Evolutionary conservation across 257 asterid genomes (phyloP).

Genomic region (Salvia splendens): DNA sequence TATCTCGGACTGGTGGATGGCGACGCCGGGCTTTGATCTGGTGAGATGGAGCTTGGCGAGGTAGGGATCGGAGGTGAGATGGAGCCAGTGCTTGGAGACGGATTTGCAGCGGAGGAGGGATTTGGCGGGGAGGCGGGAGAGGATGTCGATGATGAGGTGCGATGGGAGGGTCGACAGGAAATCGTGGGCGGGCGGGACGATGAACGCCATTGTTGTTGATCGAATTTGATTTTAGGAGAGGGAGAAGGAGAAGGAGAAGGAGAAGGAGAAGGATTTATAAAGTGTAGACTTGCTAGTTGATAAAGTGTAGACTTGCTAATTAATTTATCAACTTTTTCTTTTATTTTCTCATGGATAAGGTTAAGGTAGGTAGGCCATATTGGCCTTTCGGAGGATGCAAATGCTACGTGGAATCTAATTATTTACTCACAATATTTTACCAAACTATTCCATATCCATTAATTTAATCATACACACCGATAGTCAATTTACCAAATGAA

Average conservation of each 20-base stretch:
- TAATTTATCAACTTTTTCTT: not conserved
- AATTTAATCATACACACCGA: no score
- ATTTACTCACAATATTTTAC: no score
- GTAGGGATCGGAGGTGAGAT: slow-evolving; percentile 34
- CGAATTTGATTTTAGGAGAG: not conserved
- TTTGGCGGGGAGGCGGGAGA: slow-evolving; percentile 44
- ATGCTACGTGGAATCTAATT: not conserved
- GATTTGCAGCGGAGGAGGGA: slow-evolving; percentile 31
- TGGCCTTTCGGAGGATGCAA: not conserved
- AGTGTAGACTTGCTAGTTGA: not conserved
- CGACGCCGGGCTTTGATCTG: slow-evolving; percentile 35
- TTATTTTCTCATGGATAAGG: not conserved
- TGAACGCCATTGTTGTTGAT: not conserved
- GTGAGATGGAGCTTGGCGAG: slow-evolving; percentile 37
- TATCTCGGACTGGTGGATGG: slow-evolving; percentile 37
- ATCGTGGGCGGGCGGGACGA: not conserved
- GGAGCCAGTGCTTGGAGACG: slow-evolving; percentile 44
- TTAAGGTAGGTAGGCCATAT: not conserved
- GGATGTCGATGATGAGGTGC: slow-evolving; percentile 37
- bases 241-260: no score
- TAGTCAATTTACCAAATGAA: no score
- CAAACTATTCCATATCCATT: no score
- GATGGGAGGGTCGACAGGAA: slow-evolving; percentile 40
- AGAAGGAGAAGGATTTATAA: not conserved
- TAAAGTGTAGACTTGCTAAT: not conserved